phyloP scores from a whole-genome alignment of 2,329 filamentous ascomycete genomes.

The Aspergillus sp. region DNA sequence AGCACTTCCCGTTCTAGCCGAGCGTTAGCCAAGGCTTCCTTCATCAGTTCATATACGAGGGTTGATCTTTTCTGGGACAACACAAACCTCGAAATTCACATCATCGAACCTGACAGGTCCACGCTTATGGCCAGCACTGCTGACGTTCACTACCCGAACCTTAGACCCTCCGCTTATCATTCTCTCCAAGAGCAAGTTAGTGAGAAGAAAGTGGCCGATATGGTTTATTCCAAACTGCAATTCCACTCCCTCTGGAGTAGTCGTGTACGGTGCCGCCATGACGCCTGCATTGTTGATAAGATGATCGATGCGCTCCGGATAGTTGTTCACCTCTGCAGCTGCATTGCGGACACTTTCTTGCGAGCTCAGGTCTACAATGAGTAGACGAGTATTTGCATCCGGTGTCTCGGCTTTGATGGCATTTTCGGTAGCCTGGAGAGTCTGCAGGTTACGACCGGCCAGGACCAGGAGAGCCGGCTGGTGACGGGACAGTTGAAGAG shows the following conservation, averaged over 20 bases:
- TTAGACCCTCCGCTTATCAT: neutral
- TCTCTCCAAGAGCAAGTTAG: neutral
- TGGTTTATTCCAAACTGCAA: conserved; percentile 7
- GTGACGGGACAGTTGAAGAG: neutral
- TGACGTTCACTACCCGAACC: conserved; percentile 6
- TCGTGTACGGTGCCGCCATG: conserved; percentile 3
- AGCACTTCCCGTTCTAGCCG: neutral
- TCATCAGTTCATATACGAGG: too few species aligned
- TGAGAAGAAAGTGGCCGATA: conserved; percentile 1
- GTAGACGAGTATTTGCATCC: neutral
- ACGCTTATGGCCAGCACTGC: neutral
- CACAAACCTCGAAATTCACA: neutral
- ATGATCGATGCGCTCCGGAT: neutral
- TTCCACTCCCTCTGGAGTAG: neutral
- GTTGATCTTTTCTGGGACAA: neutral
- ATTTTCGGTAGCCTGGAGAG: neutral
- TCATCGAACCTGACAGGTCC: neutral
- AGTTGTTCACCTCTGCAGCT: neutral
- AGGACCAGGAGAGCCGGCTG: neutral
- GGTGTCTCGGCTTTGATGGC: neutral
- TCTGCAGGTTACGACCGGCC: neutral
- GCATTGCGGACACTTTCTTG: neutral
- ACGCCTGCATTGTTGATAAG: conserved; percentile 2
- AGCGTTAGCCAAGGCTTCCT: neutral
- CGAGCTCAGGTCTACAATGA: neutral